Base-by-base conservation (phyloP, 495 filamentous ascomycete species). In the Trichoderma virens region DNA sequence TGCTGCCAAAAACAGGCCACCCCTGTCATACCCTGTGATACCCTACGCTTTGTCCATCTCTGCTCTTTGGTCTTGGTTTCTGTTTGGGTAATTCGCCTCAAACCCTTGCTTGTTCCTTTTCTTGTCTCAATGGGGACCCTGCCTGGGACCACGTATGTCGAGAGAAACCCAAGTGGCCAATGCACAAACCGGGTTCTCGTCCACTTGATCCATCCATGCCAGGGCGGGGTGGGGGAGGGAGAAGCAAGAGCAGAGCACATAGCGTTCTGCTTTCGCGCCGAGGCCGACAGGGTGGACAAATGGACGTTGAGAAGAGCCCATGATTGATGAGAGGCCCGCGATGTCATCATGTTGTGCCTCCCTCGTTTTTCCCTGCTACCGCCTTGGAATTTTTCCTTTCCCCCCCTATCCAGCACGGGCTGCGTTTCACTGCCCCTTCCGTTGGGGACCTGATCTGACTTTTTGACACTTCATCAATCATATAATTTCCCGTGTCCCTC, bases 391-490 rank as follows among this genome's bases (percentile, higher is more conserved):
- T 56, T 27, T 28, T 56, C 20, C 28, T 30, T 16, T 56, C 25
- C 27, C 5, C 25, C 13, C 27, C 25, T 27, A 18, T 47, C n/a
- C n/a, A n/a, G n/a, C n/a, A 20, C 7, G 18, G 16, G n/a, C 20
- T 18, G 7, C 11, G 51, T 56, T 56, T 18, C 51, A 56, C 51
- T 28, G 51, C 23, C 23, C 51, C 43, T 47, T 23, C 43, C 43
- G 16, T 47, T 47, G 18, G 16, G 16, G 8, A n/a, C n/a, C 43
- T 23, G n/a, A n/a, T 3, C 16, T 20, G 43, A 20, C 43, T 18
- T n/a, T 20, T 56, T 56, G 51, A 56, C 51, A 56, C 51, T 56
- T 56, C 51, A 56, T 56, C 51, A 56, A 56, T 18, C 51, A 28
- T 56, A 56, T 56, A 56, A 28, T 56, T 13, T 45, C 18, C 18